Conservation (phyloP, 2,329 filamentous ascomycete genomes). For the Fulvia fulva region DNA sequence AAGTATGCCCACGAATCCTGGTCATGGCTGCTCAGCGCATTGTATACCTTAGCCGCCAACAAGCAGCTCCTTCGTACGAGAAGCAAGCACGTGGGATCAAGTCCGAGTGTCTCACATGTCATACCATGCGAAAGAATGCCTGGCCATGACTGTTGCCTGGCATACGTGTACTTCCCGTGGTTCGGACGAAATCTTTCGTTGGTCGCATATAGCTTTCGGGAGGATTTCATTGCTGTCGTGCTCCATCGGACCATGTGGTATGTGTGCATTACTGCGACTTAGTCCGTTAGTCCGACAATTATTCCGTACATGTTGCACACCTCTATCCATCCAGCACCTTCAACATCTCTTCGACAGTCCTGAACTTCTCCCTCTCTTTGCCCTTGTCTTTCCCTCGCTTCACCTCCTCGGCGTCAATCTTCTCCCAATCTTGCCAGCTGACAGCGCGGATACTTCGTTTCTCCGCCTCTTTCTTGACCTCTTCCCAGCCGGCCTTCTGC, state of each 20-base stretch:
- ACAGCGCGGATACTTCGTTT: conserved; percentile 59
- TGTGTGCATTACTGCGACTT: neutral
- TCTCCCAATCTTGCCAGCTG: conserved; percentile 80
- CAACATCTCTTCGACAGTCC: conserved; percentile 56
- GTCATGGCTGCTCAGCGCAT: too few species aligned
- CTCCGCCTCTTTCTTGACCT: conserved; percentile 59
- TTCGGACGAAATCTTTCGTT: too few species aligned
- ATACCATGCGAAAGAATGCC: neutral
- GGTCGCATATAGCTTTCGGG: neutral
- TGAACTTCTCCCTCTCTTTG: conserved; percentile 72
- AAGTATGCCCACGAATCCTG: too few species aligned
- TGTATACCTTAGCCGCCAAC: neutral
- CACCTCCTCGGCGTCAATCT: conserved; percentile 75
- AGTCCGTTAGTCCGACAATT: neutral
- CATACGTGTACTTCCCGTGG: neutral
- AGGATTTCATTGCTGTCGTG: neutral
- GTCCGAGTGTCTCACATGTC: neutral
- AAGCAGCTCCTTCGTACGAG: neutral
- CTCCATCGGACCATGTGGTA: neutral
- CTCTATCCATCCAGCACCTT: conserved; percentile 37
- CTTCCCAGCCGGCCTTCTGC: conserved; percentile 68
- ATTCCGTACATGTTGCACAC: neutral
- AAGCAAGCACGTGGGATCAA: neutral
- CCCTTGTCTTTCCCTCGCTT: conserved; percentile 61
- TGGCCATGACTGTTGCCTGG: neutral